phyloP scores from a whole-genome alignment of 371 early-diverging fungal genomes.

The Rhizopus delemar region DNA sequence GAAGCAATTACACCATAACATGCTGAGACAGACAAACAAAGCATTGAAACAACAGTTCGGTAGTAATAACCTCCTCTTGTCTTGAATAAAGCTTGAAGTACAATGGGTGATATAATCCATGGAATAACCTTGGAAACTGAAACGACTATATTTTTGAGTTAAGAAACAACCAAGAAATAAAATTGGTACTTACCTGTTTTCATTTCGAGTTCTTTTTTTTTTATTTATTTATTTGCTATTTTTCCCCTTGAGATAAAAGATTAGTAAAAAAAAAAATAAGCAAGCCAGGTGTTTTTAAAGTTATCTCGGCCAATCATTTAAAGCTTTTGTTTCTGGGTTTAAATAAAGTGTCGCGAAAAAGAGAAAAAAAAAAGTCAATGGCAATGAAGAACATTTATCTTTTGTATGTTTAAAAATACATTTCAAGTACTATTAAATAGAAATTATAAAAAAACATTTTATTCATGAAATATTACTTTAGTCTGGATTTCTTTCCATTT shows the following conservation, averaged over 20 bases:
- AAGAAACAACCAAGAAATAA: too few species aligned
- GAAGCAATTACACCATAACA: constrained; percentile 48
- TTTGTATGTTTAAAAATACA: constrained; percentile 70
- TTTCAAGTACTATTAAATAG: constrained; percentile 58
- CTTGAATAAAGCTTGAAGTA: constrained; percentile 26
- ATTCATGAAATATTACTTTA: constrained; percentile 23
- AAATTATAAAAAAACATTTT: constrained; percentile 1
- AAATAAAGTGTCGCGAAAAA: too few species aligned
- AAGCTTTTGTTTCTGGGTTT: too few species aligned
- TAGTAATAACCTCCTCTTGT: constrained; percentile 42
- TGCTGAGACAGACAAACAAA: constrained; percentile 33
- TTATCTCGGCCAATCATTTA: too few species aligned
- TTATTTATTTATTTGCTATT: neutral
- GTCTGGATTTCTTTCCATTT: constrained; percentile 89
- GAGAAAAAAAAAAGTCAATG: too few species aligned
- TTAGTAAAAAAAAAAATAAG: too few species aligned
- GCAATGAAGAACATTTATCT: neutral
- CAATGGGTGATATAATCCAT: constrained; percentile 13
- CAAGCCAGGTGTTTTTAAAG: too few species aligned
- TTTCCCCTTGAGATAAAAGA: neutral
- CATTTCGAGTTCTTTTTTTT: neutral
- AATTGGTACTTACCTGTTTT: neutral
- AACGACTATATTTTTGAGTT: neutral
- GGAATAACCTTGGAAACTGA: neutral
- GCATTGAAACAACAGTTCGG: constrained; percentile 25